These are phyloP conservation scores for Achaetomiella virescens DNA, from an alignment of 495 filamentous ascomycete genomes.

Conservation along the genomic window DNA sequence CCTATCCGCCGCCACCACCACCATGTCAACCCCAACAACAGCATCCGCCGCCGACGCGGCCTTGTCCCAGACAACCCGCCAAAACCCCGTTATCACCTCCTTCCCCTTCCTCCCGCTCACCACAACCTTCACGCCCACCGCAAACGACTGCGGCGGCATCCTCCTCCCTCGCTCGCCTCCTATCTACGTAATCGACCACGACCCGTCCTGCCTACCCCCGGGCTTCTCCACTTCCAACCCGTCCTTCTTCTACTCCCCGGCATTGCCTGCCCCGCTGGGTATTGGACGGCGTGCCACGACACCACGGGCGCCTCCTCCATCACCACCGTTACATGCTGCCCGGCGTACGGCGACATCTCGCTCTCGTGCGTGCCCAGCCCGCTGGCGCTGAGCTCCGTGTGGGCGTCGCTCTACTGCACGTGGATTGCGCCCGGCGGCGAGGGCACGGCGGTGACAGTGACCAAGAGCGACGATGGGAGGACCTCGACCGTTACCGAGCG, in stretches of 20 bases:
- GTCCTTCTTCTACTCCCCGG: constrained; percentile 9
- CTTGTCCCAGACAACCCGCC: neutral
- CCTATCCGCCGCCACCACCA: neutral
- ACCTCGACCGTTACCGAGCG: neutral
- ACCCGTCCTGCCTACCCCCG: constrained; percentile 3
- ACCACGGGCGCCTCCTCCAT: constrained; percentile 6
- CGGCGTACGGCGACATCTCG: constrained; percentile 6
- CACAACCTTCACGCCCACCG: neutral
- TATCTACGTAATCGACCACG: constrained; percentile 6
- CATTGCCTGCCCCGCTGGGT: constrained; percentile 9
- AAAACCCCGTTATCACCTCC: constrained; percentile 9
- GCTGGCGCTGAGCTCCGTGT: neutral
- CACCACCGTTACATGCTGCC: constrained; percentile 13
- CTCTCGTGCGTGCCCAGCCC: constrained; percentile 7
- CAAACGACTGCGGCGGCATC: constrained; percentile 4
- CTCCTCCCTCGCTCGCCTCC: neutral
- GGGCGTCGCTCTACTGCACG: constrained; percentile 9
- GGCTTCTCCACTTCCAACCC: constrained; percentile 7
- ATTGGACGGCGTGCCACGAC: constrained; percentile 14
- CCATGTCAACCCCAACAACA: neutral
- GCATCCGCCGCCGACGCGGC: neutral
- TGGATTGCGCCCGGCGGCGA: neutral
- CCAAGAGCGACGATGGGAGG: neutral
- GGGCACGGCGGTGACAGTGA: neutral
- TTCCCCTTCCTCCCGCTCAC: constrained; percentile 3